Conservation (phyloP, 768 basidiomycete species). For the Phaeotremella fagi region DNA sequence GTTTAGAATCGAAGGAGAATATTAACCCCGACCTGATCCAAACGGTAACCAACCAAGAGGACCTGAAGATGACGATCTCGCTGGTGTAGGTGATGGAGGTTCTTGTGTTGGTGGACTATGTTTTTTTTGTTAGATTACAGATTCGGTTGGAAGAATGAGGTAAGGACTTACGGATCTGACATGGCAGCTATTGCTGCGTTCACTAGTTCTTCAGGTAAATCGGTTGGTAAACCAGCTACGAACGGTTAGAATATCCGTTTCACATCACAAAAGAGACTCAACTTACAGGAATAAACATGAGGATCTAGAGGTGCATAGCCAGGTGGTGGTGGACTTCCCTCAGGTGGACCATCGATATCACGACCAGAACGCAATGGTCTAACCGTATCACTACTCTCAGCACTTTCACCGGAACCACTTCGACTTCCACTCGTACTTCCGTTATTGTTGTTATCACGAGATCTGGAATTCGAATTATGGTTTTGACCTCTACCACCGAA, state of each 20-base stretch:
- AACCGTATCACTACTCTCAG: conserved; percentile 39
- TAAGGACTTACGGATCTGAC: conserved; percentile 13
- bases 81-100: not conserved
- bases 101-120: not conserved
- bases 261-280: not conserved
- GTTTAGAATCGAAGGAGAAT: not conserved
- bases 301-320: conserved; percentile 46
- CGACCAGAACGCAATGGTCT: conserved; percentile 5
- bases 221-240: conserved; percentile 83
- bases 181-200: conserved; percentile 73
- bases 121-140: not conserved
- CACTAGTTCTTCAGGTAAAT: conserved; percentile 87
- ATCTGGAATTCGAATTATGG: conserved; percentile 2
- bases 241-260: conserved; percentile 59
- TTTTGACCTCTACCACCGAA: conserved; percentile 35
- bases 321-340: conserved; percentile 42
- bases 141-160: not conserved
- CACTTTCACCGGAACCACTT: conserved; percentile 19
- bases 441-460: not conserved
- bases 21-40: not conserved
- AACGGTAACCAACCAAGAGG: not conserved
- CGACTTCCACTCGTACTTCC: conserved; percentile 9
- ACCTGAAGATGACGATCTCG: not conserved
- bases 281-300: conserved; percentile 38
- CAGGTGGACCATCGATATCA: conserved; percentile 1